Percentiles rank a stretch among this genome's conserved stretches.
Evolutionary conservation across 768 basidiomycete genomes (phyloP).

Genomic region (Tulasnella sp.): DNA sequence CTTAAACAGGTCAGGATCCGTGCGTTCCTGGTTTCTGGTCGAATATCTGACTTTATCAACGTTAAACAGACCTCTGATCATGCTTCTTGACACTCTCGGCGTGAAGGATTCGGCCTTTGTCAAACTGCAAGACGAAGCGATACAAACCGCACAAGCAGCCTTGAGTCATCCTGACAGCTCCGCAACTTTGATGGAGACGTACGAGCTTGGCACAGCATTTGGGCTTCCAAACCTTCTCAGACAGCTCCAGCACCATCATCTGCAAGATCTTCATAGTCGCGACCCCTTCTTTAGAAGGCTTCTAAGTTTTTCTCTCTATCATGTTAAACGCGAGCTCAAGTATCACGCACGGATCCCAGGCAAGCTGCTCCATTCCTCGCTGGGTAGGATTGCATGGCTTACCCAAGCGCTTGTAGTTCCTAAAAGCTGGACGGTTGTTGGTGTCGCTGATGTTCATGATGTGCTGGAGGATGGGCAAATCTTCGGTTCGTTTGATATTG

Average conservation of each 20-base stretch:
- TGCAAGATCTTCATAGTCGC: conserved; percentile 46
- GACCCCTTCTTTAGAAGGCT: conserved; percentile 58
- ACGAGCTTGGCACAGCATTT: conserved; percentile 55
- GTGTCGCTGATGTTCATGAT: conserved; percentile 81
- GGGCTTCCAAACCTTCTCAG: conserved; percentile 57
- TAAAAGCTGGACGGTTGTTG: conserved; percentile 69
- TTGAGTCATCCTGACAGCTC: conserved; percentile 59
- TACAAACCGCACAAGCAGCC: conserved; percentile 61
- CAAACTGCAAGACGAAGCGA: conserved; percentile 61
- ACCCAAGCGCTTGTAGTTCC: conserved; percentile 48
- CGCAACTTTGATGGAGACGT: conserved; percentile 52
- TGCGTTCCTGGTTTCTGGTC: background rate
- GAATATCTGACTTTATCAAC: background rate
- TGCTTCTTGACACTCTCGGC: conserved; percentile 77
- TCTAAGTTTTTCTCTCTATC: conserved; percentile 63
- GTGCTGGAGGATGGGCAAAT: conserved; percentile 61
- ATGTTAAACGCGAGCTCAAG: conserved; percentile 73
- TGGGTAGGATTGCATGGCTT: background rate
- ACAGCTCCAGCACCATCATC: conserved; percentile 52
- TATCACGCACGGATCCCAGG: conserved; percentile 68
- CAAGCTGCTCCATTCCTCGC: background rate
- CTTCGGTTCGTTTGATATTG: conserved; percentile 56
- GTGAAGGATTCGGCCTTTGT: conserved; percentile 62
- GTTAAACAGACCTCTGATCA: conserved; percentile 63
- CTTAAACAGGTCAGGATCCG: conserved; percentile 64